These are phyloP conservation scores for Dendrobium huoshanense DNA, from an alignment of 106 monocot genomes.

Conservation along the genomic window DNA sequence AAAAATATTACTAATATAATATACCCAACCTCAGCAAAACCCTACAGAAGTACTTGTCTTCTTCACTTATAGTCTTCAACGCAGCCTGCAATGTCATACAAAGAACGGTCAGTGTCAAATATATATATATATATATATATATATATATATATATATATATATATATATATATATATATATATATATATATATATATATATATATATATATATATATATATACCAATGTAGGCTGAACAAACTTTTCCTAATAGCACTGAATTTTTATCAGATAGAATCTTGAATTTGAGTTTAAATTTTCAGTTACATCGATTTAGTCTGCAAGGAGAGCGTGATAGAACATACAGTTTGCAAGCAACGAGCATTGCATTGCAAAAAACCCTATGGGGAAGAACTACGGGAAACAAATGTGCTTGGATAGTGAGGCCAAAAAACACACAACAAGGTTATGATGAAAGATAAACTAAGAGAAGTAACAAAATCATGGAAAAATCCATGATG, in stretches of 20 bases:
- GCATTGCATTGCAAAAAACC: background rate
- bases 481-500: no score
- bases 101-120: constrained; percentile 1
- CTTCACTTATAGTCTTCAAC: constrained; percentile 88
- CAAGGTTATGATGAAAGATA: background rate
- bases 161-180: no score
- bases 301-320: background rate
- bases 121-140: no score
- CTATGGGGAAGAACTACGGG: no score
- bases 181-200: no score
- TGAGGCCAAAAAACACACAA: background rate
- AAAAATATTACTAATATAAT: constrained; percentile 1
- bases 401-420: background rate
- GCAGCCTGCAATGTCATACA: constrained; percentile 59
- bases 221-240: background rate
- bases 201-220: no score
- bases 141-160: no score
- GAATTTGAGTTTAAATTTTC: background rate
- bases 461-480: background rate
- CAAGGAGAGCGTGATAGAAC: background rate
- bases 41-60: constrained; percentile 92
- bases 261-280: background rate
- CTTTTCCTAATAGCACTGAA: background rate
- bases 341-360: background rate
- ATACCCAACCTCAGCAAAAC: constrained; percentile 71